Base-by-base conservation (phyloP, 2,329 filamentous ascomycete species). In the Microcyclospora tardicrescens region DNA sequence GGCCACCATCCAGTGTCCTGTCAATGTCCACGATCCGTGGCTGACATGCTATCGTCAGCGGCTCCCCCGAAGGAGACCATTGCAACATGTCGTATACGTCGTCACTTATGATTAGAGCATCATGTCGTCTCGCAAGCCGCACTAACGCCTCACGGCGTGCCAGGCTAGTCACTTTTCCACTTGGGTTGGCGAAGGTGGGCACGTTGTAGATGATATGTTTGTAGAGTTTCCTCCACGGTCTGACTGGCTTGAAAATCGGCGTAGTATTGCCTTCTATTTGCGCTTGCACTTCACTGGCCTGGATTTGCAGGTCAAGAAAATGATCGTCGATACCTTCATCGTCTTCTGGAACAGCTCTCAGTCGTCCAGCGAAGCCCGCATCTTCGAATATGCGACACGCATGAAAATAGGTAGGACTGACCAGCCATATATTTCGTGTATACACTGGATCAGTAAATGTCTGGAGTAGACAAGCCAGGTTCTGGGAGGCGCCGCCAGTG, bases 51-150 rank as follows among this genome's bases (percentile, higher is more conserved):
- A n/a, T n/a, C n/a, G n/a, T n/a, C n/a, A n/a, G n/a, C n/a, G n/a
- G n/a, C n/a, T n/a, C n/a, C n/a, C n/a, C n/a, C n/a, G n/a, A n/a
- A n/a, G n/a, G n/a, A n/a, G n/a, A n/a, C 84, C 86, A 95, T 56
- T 87, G 82, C 5, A 96, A 68, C 47, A 89, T 81, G 58, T 96
- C 89, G 57, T 98, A 98, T 9, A 96, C 86, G 58, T 98, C 91
- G 62, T 96, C 89, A 36, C 75, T 75, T 16, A 95, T 70, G 40
- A 95, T 62, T n/a, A 96, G 70, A 6, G 84, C 84, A 57, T 96
- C 79, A 57, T 81, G 76, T 42, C 77, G 68, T 40, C 89, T 72
- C 0, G 89, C 89, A 6, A 95, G 61, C n/a, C 67, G 65, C 16
- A 96, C 77, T 3, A 96, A 69, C 10, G 66, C 66, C 45, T 77